These are phyloP conservation scores for Aspergillus bertholletiae DNA, from an alignment of 495 filamentous ascomycete species.

Conservation along the genomic window DNA sequence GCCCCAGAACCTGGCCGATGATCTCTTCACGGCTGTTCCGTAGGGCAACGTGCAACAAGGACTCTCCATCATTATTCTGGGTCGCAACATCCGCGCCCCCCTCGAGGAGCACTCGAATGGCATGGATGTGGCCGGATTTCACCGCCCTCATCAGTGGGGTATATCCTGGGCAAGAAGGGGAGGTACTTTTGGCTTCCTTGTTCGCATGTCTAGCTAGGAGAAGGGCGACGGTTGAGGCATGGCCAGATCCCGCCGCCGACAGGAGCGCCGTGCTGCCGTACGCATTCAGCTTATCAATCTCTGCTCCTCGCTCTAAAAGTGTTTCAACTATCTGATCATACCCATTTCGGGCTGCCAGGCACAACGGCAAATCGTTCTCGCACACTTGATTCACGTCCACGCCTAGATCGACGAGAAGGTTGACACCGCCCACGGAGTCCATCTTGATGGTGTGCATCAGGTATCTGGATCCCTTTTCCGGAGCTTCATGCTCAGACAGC, in stretches of 20 bases:
- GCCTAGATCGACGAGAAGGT: not conserved
- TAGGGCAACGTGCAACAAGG: not conserved
- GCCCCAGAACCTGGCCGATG: not conserved
- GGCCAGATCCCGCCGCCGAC: not conserved
- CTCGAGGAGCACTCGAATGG: not conserved
- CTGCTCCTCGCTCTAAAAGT: not conserved
- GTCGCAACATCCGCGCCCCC: not conserved
- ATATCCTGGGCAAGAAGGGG: not conserved
- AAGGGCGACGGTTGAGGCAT: not conserved
- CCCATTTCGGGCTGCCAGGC: not conserved
- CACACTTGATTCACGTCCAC: not conserved
- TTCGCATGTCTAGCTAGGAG: not conserved
- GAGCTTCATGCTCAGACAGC: not conserved
- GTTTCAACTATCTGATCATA: not conserved
- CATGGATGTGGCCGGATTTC: not conserved
- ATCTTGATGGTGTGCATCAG: not conserved
- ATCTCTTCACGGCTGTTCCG: not conserved
- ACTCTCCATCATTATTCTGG: not conserved
- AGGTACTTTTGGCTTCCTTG: not conserved
- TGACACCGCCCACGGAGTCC: not conserved
- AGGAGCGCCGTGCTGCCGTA: not conserved
- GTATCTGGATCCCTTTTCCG: not conserved
- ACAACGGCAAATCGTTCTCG: not conserved
- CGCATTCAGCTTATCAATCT: not conserved
- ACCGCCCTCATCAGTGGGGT: not conserved